These are phyloP conservation scores for Hymenotorrendiella dingleyae DNA, from an alignment of 2,329 filamentous ascomycete genomes.

Conservation along the genomic window DNA sequence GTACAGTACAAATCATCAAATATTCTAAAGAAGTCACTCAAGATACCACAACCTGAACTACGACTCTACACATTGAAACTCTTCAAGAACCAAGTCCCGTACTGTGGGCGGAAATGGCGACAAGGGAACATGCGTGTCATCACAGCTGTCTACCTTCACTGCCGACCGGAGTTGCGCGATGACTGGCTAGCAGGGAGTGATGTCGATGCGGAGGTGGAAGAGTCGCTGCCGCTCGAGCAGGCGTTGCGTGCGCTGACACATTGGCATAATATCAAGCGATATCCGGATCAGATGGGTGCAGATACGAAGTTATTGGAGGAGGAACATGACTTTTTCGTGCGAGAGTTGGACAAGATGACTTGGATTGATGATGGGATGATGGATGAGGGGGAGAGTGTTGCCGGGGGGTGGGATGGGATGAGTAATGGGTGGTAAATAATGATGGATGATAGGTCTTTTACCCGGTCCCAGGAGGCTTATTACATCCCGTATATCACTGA, in stretches of 20 bases:
- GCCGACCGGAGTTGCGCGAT: conserved; percentile 83
- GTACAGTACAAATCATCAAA: conserved; percentile 94
- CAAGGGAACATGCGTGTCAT: conserved; percentile 99
- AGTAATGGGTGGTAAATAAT: conserved; percentile 18
- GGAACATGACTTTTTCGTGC: conserved; percentile 73
- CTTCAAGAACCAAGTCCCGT: conserved; percentile 97
- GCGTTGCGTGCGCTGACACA: conserved; percentile 83
- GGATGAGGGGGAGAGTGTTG: conserved; percentile 39
- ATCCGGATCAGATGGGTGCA: conserved; percentile 69
- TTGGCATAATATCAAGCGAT: conserved; percentile 84
- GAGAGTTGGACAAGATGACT: conserved; percentile 70
- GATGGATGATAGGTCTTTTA: no score
- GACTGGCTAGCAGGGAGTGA: conserved; percentile 92
- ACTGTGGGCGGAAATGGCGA: conserved; percentile 96
- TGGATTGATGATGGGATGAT: conserved; percentile 22
- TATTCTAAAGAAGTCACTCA: conserved; percentile 85
- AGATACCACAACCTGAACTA: conserved; percentile 80
- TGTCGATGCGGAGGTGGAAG: conserved; percentile 89
- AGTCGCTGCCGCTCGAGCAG: conserved; percentile 86
- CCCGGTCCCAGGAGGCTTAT: no score
- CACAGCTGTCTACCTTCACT: conserved; percentile 92
- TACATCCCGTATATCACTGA: no score
- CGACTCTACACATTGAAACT: conserved; percentile 94
- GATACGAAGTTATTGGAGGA: conserved; percentile 53
- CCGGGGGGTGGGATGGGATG: conserved; percentile 23